Conservation (phyloP, 768 basidiomycete species). For the Dioszegia aurantiaca region DNA sequence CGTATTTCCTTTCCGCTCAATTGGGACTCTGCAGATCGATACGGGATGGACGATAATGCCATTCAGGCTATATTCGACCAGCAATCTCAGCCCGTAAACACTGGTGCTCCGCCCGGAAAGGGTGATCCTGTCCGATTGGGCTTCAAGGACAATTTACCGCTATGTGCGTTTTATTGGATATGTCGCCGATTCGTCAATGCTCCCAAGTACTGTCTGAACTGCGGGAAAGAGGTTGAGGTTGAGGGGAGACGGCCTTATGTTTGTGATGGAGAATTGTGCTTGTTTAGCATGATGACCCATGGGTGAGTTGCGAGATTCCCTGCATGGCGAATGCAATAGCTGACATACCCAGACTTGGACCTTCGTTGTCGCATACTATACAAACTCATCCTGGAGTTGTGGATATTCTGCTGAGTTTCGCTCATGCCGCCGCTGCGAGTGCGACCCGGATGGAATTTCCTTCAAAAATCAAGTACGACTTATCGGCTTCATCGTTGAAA, state of each 20-base stretch:
- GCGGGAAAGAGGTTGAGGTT: conserved; percentile 26
- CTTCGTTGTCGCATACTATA: conserved; percentile 35
- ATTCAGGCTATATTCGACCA: conserved; percentile 19
- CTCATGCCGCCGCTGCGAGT: conserved; percentile 25
- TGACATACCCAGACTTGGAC: conserved; percentile 23
- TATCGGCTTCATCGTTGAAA: too few relatives aligned
- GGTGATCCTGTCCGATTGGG: conserved; percentile 33
- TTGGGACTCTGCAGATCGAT: conserved; percentile 26
- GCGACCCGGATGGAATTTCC: conserved; percentile 35
- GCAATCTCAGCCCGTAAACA: neutral
- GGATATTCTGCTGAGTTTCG: conserved; percentile 33
- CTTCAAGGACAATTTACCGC: conserved; percentile 21
- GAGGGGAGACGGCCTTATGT: conserved; percentile 34
- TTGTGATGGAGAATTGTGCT: conserved; percentile 29
- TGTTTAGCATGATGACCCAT: conserved; percentile 36
- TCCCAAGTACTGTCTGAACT: conserved; percentile 37
- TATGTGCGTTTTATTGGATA: conserved; percentile 31
- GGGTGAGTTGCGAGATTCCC: conserved; percentile 8
- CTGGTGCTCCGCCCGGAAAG: conserved; percentile 6
- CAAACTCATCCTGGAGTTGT: conserved; percentile 33
- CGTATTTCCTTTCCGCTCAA: conserved; percentile 19
- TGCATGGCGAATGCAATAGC: neutral
- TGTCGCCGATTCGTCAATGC: conserved; percentile 29
- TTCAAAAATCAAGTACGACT: conserved; percentile 28
- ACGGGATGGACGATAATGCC: conserved; percentile 26